Evolutionary conservation across 148 eudicot species (phyloP), one percentile per base, ranked within the genome.

Genomic region (Rhododendron molle): DNA sequence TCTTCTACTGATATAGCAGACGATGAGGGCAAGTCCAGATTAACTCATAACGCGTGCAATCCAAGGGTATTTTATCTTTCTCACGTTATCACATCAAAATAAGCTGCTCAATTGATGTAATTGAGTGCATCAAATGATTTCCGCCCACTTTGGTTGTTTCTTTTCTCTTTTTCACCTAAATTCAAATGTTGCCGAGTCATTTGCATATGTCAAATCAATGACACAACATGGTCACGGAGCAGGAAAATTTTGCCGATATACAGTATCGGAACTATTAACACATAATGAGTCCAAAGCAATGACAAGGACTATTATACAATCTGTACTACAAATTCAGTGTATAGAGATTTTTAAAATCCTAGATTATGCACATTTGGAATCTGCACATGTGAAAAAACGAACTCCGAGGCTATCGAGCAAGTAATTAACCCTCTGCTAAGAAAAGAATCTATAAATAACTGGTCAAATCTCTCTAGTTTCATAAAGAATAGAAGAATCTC

Each of bases 401-500:
- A 36, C 11, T n/a, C 38, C 10, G 12, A 21, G 50, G 50, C 58
- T 79, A 46, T 52, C 50, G n/a, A 3, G 50, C 65, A 58, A 30
- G 81, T 71, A 71, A 14, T 32, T 32, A 71, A 71, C 76, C 76
- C 14, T 71, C 38, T 30, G 76, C 40, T 1, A 71, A 56, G 73
- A 38, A 56, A 73, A 71, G 69, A 30, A 80, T 21, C 23, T 67
- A 50, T 21, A 38, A 77, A 50, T 30, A 14, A 34, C 40, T 47
- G 52, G 80, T 73, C 78, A 86, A 85, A 84, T 56, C 65, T 81
- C 76, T 81, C 81, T 16, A 36, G 84, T 87, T 85, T 82, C 58
- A 89, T 83, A 87, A 89, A 89, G 89, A 83, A 74, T 62, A 65
- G 73, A 23, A 77, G 87, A 78, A 87, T 85, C 87, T 76, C 79